Base-by-base conservation (phyloP, 1,284 basidiomycete genomes). In the Takashimella koratensis region DNA sequence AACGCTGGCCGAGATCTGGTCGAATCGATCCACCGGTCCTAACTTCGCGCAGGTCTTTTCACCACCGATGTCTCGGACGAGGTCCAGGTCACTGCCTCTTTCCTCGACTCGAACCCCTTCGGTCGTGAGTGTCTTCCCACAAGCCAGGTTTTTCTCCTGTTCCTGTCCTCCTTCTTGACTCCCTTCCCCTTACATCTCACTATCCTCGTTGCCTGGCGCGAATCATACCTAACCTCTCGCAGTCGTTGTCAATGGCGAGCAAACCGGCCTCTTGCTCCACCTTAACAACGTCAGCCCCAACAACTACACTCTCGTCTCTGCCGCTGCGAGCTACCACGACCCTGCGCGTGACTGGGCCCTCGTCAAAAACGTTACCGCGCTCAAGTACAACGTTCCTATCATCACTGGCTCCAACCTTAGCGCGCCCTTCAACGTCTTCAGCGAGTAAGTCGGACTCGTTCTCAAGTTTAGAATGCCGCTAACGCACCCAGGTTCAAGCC, bases 221-320 rank as follows among this genome's bases (percentile, higher is more conserved):
- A 42, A 25, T 21, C 42, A 59, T 24, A 45, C 41, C 30, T 36
- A 36, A 36, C 30, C 30, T 36, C 22, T 40, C 60, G 36, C 67
- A 91, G 90, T 90, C 57, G 79, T 93, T 49, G 84, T 90, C 45
- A 94, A 94, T 67, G 90, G 90, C 55, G 87, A 93, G 77, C 82
- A 82, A 66, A 94, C 90, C 76, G 77, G 79, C 48, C 76, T 94
- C 25, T 73, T 78, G 21, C 72, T 93, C 52, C 76, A 81, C 40
- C 78, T 93, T 23, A 84, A 87, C 73, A 94, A 91, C 76, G 84
- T 82, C 67, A 86, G 86, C 19, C 81, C 81, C 55, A 82, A 81
- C 62, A 89, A 91, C 68, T 81, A 88, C 59, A 90, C 88, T 3
- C 77, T 93, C 24, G 76, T 86, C 56, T 81, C 79, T 60, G 80